phyloP scores from a whole-genome alignment of 106 monocot genomes.

The Agapanthus africanus region DNA sequence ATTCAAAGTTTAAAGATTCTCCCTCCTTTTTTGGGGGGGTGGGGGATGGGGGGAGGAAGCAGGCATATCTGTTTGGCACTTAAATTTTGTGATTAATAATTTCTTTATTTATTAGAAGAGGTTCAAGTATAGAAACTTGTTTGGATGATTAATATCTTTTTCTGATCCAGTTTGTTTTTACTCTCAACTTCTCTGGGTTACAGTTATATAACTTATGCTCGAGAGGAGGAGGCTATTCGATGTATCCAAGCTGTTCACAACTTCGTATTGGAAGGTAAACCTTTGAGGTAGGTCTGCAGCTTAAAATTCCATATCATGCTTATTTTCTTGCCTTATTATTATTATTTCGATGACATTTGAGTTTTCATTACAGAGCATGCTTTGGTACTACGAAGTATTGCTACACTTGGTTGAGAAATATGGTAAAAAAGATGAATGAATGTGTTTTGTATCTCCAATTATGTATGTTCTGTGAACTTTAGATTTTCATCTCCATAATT shows the following conservation, averaged over 20 bases:
- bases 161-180: too few species aligned
- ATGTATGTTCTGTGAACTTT: not conserved
- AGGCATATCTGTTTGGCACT: too few species aligned
- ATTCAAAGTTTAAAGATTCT: too few species aligned
- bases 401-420: constrained; percentile 67
- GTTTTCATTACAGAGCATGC: constrained; percentile 41
- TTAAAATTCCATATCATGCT: constrained; percentile 17
- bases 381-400: constrained; percentile 84
- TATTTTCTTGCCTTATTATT: constrained; percentile 16
- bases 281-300: constrained; percentile 59
- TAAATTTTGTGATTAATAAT: too few species aligned
- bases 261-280: constrained; percentile 70
- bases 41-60: too few species aligned
- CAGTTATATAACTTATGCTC: constrained; percentile 89
- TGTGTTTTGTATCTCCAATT: not conserved
- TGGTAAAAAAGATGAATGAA: constrained; percentile 26
- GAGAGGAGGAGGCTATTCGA: constrained; percentile 87
- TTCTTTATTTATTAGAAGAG: too few species aligned
- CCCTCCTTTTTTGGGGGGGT: too few species aligned
- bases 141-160: too few species aligned
- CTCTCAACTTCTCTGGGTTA: too few species aligned
- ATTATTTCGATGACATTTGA: constrained; percentile 12
- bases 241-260: constrained; percentile 88
- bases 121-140: too few species aligned
- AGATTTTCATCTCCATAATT: constrained; percentile 7